These are phyloP conservation scores for Leishmania tropica DNA, from an alignment of 208 protist species.

Conservation along the genomic window DNA sequence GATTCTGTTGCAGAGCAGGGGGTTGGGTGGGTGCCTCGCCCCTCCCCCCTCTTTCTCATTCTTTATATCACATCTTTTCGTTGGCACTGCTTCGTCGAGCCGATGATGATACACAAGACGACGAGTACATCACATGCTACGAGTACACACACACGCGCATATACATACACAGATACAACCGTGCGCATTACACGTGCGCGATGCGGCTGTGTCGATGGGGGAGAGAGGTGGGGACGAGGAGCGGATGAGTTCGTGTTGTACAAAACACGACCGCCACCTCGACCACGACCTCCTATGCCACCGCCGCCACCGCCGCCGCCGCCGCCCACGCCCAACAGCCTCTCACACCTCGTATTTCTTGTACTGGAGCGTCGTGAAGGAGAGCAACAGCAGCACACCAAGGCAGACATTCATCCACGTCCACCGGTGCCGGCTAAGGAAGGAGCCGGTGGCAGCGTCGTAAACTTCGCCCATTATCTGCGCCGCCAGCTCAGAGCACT, in stretches of 20 bases:
- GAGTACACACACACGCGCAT: neutral
- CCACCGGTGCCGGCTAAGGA: conserved; percentile 11
- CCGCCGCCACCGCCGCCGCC: neutral
- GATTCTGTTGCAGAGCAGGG: neutral
- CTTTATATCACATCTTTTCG: too few relatives aligned
- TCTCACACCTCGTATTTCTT: conserved; percentile 29
- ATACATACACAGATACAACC: neutral
- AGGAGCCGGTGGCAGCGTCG: conserved; percentile 15
- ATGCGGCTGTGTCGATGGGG: too few relatives aligned
- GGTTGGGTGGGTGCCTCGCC: neutral
- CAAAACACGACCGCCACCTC: neutral
- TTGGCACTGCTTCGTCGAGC: neutral
- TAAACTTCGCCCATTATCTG: conserved; percentile 28
- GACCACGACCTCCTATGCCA: neutral
- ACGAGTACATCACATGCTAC: neutral
- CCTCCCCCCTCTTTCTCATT: neutral
- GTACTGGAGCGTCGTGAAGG: conserved; percentile 32
- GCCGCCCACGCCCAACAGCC: neutral
- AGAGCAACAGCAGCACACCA: conserved; percentile 20
- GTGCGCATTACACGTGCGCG: neutral
- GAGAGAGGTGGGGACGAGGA: neutral
- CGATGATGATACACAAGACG: neutral
- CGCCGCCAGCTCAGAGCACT: neutral
- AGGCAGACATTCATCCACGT: conserved; percentile 29
- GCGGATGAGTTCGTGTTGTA: neutral